Evolutionary conservation across 2,329 filamentous ascomycete genomes (phyloP), one percentile per base, ranked within the genome.

Genomic region (Talaromyces sp.): DNA sequence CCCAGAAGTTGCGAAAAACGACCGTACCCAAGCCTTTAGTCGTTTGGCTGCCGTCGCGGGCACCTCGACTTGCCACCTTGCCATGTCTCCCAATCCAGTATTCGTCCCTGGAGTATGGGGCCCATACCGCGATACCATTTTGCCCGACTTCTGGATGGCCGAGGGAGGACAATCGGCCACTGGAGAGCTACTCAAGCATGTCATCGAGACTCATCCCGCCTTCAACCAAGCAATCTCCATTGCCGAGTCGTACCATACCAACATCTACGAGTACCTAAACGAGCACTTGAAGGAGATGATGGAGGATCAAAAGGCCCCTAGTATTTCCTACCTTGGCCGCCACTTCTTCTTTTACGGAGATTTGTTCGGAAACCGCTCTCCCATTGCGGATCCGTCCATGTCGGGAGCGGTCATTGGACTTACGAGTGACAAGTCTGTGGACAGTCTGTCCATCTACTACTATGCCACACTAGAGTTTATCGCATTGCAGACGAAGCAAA

Each of bases 341-440:
- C 94, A 99, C 77, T 90, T 96, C 80, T 99, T 99, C 86, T 96
- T 99, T 81, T 99, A 99, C 75, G 95, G 95, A 65, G 95, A 99
- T 73, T 83, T 98, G 4, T 98, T 96, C 84, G 95, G 95, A 64
- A 99, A 99, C 80, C 89, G 95, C 47, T 96, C 92, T 23, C 95
- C 95, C 1, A 85, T 99, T 62, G 94, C 95, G 4, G 93, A 99
- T 72, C 83, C 94, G 30, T 90, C 87, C 78, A 99, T 99, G 95
- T 90, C 89, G 67, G 95, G 95, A 30, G 87, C 91, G 6, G 86
- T 96, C 65, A 88, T 97, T 65, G 95, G 95, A 18, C 81, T 99
- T 63, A 91, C 88, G 72, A 91, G 87, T 68, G 94, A 98, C 79
- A 93, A 91, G 76, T 90, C 87, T 68, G 85, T 95, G 56, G 91